These are phyloP conservation scores for Capsicum chinense DNA, from an alignment of 257 asterid genomes.

Conservation along the genomic window DNA sequence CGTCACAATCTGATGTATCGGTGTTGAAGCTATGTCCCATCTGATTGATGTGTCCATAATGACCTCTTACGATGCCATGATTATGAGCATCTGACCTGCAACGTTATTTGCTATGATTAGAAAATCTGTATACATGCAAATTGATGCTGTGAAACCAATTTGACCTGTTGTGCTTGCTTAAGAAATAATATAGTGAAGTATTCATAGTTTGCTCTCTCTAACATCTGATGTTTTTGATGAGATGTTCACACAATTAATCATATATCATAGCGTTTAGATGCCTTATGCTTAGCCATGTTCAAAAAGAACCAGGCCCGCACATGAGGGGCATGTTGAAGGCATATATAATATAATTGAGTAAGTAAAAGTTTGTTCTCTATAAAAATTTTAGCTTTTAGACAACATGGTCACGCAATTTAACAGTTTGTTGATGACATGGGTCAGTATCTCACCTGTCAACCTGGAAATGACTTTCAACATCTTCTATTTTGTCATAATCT, in stretches of 20 bases:
- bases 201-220: not conserved
- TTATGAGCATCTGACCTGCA: slow-evolving; percentile 8
- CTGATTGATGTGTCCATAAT: slow-evolving; percentile 32
- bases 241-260: slow-evolving; percentile 1
- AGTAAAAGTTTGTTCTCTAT: not conserved
- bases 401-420: not conserved
- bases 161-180: slow-evolving; percentile 32
- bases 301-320: not conserved
- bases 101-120: not conserved
- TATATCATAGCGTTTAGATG: not conserved
- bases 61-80: slow-evolving; percentile 7
- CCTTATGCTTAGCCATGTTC: not conserved
- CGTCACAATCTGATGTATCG: slow-evolving; percentile 24
- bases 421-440: slow-evolving; percentile 32
- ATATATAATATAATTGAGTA: not conserved
- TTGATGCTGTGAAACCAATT: slow-evolving; percentile 60
- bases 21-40: slow-evolving; percentile 14
- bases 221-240: not conserved
- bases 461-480: slow-evolving; percentile 43
- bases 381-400: not conserved
- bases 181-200: not conserved
- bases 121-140: slow-evolving; percentile 41
- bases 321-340: not conserved
- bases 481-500: slow-evolving; percentile 44
- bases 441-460: slow-evolving; percentile 44